A percentile compares a stretch with the other conserved stretches of the same genome.
phyloP scores from a whole-genome alignment of 768 basidiomycete genomes.

The Russula sp. region DNA sequence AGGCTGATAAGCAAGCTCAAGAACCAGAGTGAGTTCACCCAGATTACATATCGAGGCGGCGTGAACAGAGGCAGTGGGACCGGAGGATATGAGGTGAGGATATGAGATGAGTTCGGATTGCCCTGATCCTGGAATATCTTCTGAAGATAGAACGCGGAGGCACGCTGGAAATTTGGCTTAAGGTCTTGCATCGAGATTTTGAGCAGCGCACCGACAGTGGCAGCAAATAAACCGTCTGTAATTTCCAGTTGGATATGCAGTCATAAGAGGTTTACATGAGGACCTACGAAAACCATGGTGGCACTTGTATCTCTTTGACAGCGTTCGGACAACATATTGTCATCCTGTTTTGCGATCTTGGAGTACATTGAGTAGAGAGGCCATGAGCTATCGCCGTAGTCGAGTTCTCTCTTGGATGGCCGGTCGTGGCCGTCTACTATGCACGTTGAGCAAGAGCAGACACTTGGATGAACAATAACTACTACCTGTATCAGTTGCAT shows the following conservation, averaged over 20 bases:
- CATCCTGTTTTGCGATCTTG: constrained; percentile 18
- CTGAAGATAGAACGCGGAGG: not conserved
- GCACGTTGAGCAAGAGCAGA: no score
- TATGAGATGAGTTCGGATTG: not conserved
- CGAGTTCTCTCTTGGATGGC: not conserved
- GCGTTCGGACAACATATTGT: constrained; percentile 22
- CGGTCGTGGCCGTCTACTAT: not conserved
- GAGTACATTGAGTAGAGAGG: constrained; percentile 19
- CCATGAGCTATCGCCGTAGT: constrained; percentile 5
- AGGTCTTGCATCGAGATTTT: constrained; percentile 1
- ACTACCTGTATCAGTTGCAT: no score
- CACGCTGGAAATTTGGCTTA: constrained; percentile 5
- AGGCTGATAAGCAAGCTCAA: constrained; percentile 9
- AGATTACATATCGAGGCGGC: constrained; percentile 7
- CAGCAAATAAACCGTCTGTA: constrained; percentile 27
- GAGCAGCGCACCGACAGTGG: constrained; percentile 13
- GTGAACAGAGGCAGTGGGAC: not conserved
- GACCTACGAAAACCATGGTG: constrained; percentile 27
- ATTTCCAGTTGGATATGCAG: not conserved
- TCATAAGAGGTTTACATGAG: not conserved
- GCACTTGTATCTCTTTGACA: constrained; percentile 25
- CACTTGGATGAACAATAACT: no score
- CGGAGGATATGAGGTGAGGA: not conserved
- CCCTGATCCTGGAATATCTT: not conserved
- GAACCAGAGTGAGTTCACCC: constrained; percentile 18